These are phyloP conservation scores for Phytophthora cryptogea DNA, from an alignment of 352 stramenopile genomes.

Conservation along the genomic window DNA sequence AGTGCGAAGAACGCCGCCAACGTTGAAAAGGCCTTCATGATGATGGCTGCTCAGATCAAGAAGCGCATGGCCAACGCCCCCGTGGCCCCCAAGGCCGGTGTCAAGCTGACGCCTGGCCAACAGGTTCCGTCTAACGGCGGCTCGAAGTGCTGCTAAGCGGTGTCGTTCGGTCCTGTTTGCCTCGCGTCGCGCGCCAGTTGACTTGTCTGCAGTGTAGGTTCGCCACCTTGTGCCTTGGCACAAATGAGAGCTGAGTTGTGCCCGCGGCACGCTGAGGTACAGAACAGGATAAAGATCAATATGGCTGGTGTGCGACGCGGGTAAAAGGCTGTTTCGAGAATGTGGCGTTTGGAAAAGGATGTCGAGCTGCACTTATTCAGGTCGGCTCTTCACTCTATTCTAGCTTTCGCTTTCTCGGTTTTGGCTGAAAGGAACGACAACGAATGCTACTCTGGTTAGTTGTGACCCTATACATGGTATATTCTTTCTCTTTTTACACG, in stretches of 20 bases:
- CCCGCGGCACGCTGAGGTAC: conserved; percentile 9
- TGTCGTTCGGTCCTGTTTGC: conserved; percentile 53
- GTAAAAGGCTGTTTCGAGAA: conserved; percentile 34
- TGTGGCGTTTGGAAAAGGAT: conserved; percentile 23
- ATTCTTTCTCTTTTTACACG: conserved; percentile 40
- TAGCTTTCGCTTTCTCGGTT: conserved; percentile 27
- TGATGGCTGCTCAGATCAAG: conserved; percentile 93
- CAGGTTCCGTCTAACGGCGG: conserved; percentile 70
- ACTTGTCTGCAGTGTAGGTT: conserved; percentile 30
- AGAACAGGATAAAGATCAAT: conserved; percentile 33
- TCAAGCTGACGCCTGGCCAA: conserved; percentile 67
- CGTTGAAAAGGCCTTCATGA: conserved; percentile 93
- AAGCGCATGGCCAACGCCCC: conserved; percentile 90
- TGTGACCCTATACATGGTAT: conserved; percentile 54
- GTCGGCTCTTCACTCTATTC: conserved; percentile 10
- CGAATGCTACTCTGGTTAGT: conserved; percentile 48
- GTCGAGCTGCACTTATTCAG: conserved; percentile 11
- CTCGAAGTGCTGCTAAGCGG: conserved; percentile 85
- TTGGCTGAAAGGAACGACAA: conserved; percentile 45
- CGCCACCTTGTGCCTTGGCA: conserved; percentile 22
- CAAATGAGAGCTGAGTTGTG: conserved; percentile 6
- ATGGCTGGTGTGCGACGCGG: conserved; percentile 22
- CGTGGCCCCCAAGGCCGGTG: conserved; percentile 66
- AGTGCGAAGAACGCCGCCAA: conserved; percentile 90
- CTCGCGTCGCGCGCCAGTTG: conserved; percentile 22